phyloP scores from a whole-genome alignment of 2,329 filamentous ascomycete genomes.

The Microdochium trichocladiopsis region DNA sequence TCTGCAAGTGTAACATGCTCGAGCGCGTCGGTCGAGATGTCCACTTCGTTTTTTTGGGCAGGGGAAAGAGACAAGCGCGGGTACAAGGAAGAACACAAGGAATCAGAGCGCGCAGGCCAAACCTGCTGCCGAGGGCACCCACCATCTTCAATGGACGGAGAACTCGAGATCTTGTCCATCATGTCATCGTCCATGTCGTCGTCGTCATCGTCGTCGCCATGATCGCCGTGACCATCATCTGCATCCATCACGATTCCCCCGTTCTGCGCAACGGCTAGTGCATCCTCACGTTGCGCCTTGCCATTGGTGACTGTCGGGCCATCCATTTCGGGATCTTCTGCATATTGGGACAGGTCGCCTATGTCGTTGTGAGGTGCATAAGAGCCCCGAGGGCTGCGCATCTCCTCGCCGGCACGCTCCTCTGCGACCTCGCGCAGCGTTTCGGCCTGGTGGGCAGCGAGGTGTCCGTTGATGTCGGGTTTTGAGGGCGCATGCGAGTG shows the following conservation, averaged over 20 bases:
- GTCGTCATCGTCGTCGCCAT: conserved; percentile 61
- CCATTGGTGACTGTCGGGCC: conserved; percentile 9
- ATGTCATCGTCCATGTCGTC: conserved; percentile 82
- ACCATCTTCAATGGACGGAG: conserved; percentile 99
- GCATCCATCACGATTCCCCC: conserved; percentile 40
- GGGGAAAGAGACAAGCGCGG: background rate
- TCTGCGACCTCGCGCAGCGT: conserved; percentile 74
- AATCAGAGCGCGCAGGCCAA: conserved; percentile 38
- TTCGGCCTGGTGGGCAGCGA: conserved; percentile 79
- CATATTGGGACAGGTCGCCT: conserved; percentile 35
- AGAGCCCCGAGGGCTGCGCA: conserved; percentile 55
- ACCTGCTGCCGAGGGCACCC: conserved; percentile 50
- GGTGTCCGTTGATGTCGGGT: conserved; percentile 35
- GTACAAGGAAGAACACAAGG: conserved; percentile 24
- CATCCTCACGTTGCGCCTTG: conserved; percentile 45
- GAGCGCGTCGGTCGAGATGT: conserved; percentile 21
- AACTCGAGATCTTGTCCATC: conserved; percentile 98
- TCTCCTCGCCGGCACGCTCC: conserved; percentile 67
- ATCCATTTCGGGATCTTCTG: conserved; percentile 16
- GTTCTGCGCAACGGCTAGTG: conserved; percentile 54
- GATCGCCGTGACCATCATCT: conserved; percentile 50
- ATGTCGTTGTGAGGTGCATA: conserved; percentile 33
- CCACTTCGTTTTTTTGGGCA: background rate
- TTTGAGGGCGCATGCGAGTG: conserved; percentile 54
- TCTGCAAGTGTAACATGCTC: background rate